phyloP scores from a whole-genome alignment of 2,329 filamentous ascomycete genomes.

The Fusarium nisikadoi region DNA sequence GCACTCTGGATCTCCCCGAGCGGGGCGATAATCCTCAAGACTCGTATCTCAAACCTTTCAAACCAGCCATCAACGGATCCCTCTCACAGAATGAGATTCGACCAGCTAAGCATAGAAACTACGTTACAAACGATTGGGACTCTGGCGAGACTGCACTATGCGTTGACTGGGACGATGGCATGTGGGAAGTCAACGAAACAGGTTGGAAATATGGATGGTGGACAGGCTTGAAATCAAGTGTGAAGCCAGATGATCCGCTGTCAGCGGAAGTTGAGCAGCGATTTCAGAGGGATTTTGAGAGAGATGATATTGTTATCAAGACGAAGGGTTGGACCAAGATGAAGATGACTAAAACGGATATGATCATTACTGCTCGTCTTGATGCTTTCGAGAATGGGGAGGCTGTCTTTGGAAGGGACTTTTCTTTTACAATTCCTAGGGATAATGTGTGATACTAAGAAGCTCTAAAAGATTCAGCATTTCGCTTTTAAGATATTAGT shows the following conservation, averaged over 20 bases:
- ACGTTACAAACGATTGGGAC: not conserved
- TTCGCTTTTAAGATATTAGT: fast-evolving
- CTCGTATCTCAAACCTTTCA: not conserved
- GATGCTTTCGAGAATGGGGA: not conserved
- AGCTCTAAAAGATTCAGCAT: fast-evolving
- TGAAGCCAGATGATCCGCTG: not conserved
- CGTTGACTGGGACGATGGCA: not conserved
- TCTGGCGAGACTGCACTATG: not conserved
- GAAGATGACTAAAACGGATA: not conserved
- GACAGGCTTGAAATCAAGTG: not conserved
- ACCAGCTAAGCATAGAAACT: not conserved
- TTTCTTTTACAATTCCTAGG: not conserved
- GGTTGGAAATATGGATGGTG: not conserved
- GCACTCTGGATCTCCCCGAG: not conserved
- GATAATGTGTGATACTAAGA: not conserved
- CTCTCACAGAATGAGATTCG: not conserved
- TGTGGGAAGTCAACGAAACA: constrained; percentile 1
- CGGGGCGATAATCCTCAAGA: not conserved
- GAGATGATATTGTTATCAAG: not conserved
- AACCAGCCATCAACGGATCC: not conserved
- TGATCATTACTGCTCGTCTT: not conserved
- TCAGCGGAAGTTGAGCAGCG: not conserved
- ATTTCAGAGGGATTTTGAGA: not conserved
- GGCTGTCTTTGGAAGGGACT: not conserved
- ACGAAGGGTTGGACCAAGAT: not conserved